These are phyloP conservation scores for Zoysia matrella DNA, from an alignment of 202 grass and related monocot species.

Conservation along the genomic window DNA sequence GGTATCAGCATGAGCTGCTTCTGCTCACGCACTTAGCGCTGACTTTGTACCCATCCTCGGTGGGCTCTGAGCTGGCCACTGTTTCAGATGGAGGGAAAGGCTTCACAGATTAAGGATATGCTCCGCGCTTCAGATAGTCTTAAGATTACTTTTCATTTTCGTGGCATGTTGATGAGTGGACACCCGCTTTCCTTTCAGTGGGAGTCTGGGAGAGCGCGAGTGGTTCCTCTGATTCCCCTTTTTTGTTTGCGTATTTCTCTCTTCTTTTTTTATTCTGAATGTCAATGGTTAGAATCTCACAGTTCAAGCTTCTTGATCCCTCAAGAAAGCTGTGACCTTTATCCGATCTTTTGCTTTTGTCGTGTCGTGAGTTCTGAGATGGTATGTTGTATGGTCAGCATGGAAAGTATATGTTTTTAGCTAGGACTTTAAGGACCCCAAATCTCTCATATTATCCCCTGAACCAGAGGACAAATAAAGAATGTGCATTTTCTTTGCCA, in stretches of 20 bases:
- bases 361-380: not conserved
- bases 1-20: slow-evolving; percentile 14
- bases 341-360: not conserved
- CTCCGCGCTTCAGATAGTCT: slow-evolving; percentile 6
- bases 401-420: not conserved
- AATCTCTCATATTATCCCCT: not conserved
- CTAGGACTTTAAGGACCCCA: not conserved
- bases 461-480: not conserved
- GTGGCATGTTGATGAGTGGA: slow-evolving; percentile 29
- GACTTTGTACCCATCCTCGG: slow-evolving; percentile 25
- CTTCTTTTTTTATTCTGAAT: not conserved
- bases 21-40: slow-evolving; percentile 26
- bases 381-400: not conserved
- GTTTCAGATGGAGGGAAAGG: slow-evolving; percentile 16
- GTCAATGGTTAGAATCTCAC: not conserved
- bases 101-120: slow-evolving; percentile 15
- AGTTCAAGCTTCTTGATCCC: not conserved
- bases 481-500: not conserved
- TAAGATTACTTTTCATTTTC: not conserved
- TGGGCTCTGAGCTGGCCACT: not conserved
- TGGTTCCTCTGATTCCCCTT: not conserved
- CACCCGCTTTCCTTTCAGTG: slow-evolving; percentile 36
- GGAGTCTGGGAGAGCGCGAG: not conserved
- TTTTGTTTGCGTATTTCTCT: not conserved
- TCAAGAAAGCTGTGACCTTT: slow-evolving; percentile 20